A percentile compares a stretch with the other conserved stretches of the same genome.
Evolutionary conservation across 1,284 basidiomycete genomes (phyloP).

Genomic region (Sanguinoderma infundibulare): DNA sequence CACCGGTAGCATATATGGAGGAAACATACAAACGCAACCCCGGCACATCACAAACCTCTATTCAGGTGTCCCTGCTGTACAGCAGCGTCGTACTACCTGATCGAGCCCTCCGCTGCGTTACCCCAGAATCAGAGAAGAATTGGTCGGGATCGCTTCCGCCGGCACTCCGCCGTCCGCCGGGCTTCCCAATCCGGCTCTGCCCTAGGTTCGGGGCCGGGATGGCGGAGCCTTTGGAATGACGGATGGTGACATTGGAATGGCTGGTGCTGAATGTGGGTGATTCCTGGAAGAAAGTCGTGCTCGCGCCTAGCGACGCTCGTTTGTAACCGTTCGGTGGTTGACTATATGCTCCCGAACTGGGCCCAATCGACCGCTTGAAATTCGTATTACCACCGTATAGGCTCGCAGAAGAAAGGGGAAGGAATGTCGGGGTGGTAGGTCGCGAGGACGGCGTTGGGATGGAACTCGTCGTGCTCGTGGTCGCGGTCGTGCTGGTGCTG

Average conservation of each 20-base stretch:
- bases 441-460: conserved; percentile 72
- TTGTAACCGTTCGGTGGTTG: conserved; percentile 43
- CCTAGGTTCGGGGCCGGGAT: conserved; percentile 41
- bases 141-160: conserved; percentile 35
- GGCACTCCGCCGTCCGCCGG: conserved; percentile 53
- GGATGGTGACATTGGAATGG: conserved; percentile 55
- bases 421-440: conserved; percentile 74
- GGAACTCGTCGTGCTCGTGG: conserved; percentile 47
- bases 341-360: conserved; percentile 44
- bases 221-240: conserved; percentile 48
- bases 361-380: conserved; percentile 63
- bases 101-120: conserved; percentile 26
- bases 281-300: conserved; percentile 26
- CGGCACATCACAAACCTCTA: not conserved
- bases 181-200: conserved; percentile 72
- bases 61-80: conserved; percentile 21
- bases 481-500: conserved; percentile 58
- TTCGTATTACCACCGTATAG: conserved; percentile 47
- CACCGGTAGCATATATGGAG: conserved; percentile 3
- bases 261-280: conserved; percentile 32
- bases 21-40: not conserved
- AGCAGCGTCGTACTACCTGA: conserved; percentile 27
- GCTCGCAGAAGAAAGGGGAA: conserved; percentile 63
- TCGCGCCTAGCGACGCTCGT: conserved; percentile 58
- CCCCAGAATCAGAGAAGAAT: conserved; percentile 22